phyloP scores from a whole-genome alignment of 148 eudicot species.

The Fagopyrum tataricum region DNA sequence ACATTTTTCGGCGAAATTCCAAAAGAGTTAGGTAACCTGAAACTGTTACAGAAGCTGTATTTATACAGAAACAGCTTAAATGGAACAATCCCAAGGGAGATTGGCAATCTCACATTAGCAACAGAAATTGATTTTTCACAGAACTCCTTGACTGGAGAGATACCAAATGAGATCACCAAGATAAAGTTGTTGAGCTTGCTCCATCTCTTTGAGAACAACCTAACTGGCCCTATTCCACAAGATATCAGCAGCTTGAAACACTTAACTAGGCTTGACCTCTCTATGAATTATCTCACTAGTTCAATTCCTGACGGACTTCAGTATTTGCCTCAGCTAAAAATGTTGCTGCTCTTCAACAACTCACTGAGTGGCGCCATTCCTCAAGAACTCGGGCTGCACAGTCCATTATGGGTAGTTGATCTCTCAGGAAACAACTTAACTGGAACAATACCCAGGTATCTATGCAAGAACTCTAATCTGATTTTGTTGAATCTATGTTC shows the following conservation, averaged over 20 bases:
- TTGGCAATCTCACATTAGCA: slow-evolving; percentile 23
- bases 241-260: slow-evolving; percentile 24
- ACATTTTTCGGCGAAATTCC: slow-evolving; percentile 71
- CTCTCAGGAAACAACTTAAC: slow-evolving; percentile 32
- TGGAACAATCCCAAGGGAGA: slow-evolving; percentile 42
- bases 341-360: slow-evolving; percentile 37
- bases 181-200: slow-evolving; percentile 25
- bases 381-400: slow-evolving; percentile 26
- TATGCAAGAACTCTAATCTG: slow-evolving; percentile 26
- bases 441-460: slow-evolving; percentile 27
- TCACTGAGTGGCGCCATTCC: slow-evolving; percentile 31
- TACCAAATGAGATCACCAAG: slow-evolving; percentile 29
- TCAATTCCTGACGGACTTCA: slow-evolving; percentile 33
- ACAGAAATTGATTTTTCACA: slow-evolving; percentile 28
- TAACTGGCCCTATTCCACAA: slow-evolving; percentile 31
- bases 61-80: slow-evolving; percentile 46
- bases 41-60: slow-evolving; percentile 36
- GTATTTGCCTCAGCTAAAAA: slow-evolving; percentile 21
- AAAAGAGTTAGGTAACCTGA: slow-evolving; percentile 49
- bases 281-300: slow-evolving; percentile 28
- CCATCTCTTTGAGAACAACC: slow-evolving; percentile 29
- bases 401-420: slow-evolving; percentile 28
- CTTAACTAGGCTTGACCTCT: slow-evolving; percentile 27
- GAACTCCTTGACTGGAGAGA: slow-evolving; percentile 29
- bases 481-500: slow-evolving; percentile 26